Base-by-base conservation (phyloP, 1,284 basidiomycete species). In the Trametes pubescens region DNA sequence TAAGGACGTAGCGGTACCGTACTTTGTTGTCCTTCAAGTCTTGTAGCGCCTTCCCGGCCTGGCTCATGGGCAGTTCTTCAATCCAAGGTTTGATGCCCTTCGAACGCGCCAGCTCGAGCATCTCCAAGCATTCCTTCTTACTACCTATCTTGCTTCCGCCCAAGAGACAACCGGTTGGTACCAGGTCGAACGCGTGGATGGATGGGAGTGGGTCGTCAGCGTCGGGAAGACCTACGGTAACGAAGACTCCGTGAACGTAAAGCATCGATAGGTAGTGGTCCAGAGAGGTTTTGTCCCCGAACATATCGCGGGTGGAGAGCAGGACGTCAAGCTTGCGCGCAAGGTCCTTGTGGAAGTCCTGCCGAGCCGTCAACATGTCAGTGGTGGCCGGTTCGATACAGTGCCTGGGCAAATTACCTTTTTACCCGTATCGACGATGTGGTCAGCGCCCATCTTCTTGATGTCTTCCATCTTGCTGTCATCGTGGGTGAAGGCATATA, bases 401-500 rank as follows among this genome's bases (percentile, higher is more conserved):
- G 10, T 44, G 24, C 3, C 16, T 14, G n/a, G 46, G 13, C 24
- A 29, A n/a, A 2, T 0, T 14, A 69, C 71, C 65, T 67, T 52
- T 18, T 65, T 56, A 26, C 43, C 47, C 16, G 84, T 86, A 43
- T 80, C 72, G 38, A 88, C 77, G 67, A 86, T 83, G 47, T 83
- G 75, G 40, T 81, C 80, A 0, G 88, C 89, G 11, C 89, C 89
- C 77, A 91, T 82, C 68, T 84, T 81, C 71, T 84, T 77, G 37
- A 86, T 86, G 69, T 91, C 89, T n/a, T 83, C 81, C 77, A 86
- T 79, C 77, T 91, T 92, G 68, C 76, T 76, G 29, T 80, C 73
- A 43, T 85, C 85, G 72, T 88, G 88, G n/a, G 88, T 87, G 77
- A 91, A 88, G 38, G 84, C 89, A 52, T 83, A 83, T 9, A 90